Conservation (phyloP, 768 basidiomycete species). For the Pholiota microspora region DNA sequence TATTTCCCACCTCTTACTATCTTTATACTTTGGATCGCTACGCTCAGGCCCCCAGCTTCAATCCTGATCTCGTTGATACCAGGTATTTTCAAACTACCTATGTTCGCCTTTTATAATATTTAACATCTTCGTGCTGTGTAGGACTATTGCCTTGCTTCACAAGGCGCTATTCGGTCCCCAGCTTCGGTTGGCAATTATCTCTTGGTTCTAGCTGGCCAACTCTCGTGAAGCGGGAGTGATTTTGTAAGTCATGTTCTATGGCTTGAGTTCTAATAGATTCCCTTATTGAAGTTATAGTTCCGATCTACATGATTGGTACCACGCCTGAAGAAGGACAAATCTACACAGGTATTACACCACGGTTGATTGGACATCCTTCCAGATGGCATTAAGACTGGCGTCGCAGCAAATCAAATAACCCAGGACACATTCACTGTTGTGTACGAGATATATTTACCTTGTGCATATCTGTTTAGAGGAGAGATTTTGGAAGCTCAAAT, state of each 20-base stretch:
- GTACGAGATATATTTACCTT: neutral
- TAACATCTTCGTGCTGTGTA: neutral
- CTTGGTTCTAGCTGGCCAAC: neutral
- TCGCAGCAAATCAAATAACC: neutral
- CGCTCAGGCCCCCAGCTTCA: neutral
- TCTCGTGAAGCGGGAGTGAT: neutral
- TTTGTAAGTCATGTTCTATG: too few relatives aligned
- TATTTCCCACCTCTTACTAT: neutral
- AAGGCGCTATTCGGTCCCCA: neutral
- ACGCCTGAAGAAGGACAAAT: too few relatives aligned
- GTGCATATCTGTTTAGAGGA: neutral
- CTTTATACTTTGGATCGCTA: neutral
- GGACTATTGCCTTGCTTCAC: neutral
- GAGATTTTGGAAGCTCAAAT: constrained; percentile 3
- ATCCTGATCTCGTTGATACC: neutral
- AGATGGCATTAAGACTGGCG: too few relatives aligned
- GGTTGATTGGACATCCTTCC: neutral
- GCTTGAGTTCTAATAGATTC: too few relatives aligned
- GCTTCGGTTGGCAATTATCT: neutral
- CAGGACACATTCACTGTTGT: neutral
- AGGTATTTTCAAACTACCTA: neutral
- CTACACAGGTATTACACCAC: neutral
- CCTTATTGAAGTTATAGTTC: too few relatives aligned
- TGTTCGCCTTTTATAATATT: neutral
- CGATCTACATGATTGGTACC: too few relatives aligned